phyloP scores from a whole-genome alignment of 225 moss, liverwort and hornwort species.

The Neckera pumila region DNA sequence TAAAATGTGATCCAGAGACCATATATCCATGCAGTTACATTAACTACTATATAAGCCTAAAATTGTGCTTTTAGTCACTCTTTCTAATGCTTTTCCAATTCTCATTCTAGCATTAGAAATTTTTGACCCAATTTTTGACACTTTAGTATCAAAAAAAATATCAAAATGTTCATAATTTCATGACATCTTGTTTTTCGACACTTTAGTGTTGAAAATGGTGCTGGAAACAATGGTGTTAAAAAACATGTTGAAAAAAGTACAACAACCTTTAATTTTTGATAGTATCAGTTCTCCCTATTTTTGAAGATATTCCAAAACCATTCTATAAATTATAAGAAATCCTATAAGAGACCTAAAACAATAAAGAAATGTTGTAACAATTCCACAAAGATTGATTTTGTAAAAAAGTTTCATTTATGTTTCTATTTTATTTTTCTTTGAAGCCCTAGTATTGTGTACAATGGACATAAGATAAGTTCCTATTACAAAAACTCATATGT shows the following conservation, averaged over 20 bases:
- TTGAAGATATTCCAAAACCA: background rate
- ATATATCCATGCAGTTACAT: background rate
- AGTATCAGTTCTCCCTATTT: background rate
- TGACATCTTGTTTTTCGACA: background rate
- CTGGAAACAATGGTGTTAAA: background rate
- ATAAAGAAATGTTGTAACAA: background rate
- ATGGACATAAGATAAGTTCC: background rate
- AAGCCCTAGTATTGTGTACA: background rate
- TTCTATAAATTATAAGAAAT: background rate
- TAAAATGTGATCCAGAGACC: rapidly evolving
- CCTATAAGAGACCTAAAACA: background rate
- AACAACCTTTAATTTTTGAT: background rate
- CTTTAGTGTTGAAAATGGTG: background rate
- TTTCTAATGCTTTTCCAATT: too few species aligned
- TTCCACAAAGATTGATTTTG: background rate
- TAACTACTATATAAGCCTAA: background rate
- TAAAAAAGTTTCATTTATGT: background rate
- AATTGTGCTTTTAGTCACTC: background rate
- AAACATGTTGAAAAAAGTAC: background rate
- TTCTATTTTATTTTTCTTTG: background rate
- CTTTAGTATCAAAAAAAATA: background rate
- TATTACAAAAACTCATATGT: rapidly evolving
- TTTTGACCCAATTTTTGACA: background rate
- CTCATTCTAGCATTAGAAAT: background rate
- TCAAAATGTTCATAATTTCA: background rate